Evolutionary conservation across 805 yeast species (phyloP).

Genomic region (Jamesozyma lodderae): DNA sequence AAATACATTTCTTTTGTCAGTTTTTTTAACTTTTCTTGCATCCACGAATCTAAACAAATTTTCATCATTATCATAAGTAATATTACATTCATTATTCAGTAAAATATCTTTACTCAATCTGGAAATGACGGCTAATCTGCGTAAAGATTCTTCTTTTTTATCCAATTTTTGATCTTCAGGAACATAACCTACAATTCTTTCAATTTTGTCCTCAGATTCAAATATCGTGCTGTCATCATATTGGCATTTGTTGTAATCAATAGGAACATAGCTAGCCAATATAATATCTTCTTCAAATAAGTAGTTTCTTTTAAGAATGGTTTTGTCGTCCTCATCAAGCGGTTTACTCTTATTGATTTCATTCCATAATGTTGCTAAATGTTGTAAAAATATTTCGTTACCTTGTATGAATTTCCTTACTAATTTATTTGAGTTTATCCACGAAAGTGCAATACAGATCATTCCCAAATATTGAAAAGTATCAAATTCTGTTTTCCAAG

Average conservation of each 20-base stretch:
- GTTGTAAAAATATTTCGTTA: slow-evolving; percentile 26
- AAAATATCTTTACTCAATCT: slow-evolving; percentile 14
- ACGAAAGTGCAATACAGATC: slow-evolving; percentile 45
- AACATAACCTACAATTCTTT: slow-evolving; percentile 15
- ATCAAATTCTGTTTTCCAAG: slow-evolving; percentile 19
- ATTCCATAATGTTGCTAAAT: slow-evolving; percentile 28
- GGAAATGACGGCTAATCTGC: slow-evolving; percentile 13
- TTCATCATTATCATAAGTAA: slow-evolving; percentile 11
- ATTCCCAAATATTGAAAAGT: slow-evolving; percentile 26
- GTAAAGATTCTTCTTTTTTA: slow-evolving; percentile 6
- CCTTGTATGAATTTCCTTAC: slow-evolving; percentile 32
- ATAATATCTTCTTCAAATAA: slow-evolving; percentile 58
- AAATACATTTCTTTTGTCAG: neutral
- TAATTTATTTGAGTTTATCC: slow-evolving; percentile 45
- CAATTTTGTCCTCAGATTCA: slow-evolving; percentile 9
- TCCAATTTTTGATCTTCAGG: slow-evolving; percentile 7
- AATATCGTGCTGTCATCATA: slow-evolving; percentile 40
- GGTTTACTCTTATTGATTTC: slow-evolving; percentile 14
- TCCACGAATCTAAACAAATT: neutral
- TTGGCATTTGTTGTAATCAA: slow-evolving; percentile 48
- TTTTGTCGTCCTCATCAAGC: slow-evolving; percentile 4
- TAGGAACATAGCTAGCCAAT: slow-evolving; percentile 49
- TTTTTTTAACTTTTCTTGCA: neutral
- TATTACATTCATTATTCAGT: slow-evolving; percentile 12
- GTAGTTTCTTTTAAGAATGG: slow-evolving; percentile 40